These are phyloP conservation scores for Cyberlindnera petersonii DNA, from an alignment of 805 yeast species.

Conservation along the genomic window DNA sequence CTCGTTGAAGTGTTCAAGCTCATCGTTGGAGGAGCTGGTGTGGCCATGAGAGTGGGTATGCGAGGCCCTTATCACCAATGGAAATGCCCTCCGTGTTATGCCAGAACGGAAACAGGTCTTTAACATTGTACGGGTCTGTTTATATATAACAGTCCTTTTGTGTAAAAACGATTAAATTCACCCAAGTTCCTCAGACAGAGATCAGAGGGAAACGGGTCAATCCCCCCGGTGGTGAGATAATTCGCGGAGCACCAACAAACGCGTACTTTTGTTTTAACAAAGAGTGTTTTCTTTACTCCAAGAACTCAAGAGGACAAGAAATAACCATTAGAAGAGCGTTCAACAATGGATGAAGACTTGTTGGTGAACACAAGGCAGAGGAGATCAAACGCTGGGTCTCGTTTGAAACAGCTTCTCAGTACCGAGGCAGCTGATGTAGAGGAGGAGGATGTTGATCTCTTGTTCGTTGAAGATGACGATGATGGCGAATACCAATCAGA, in stretches of 20 bases:
- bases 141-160: too few species aligned
- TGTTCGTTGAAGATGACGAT: constrained; percentile 62
- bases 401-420: constrained; percentile 67
- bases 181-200: too few species aligned
- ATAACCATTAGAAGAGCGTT: not conserved
- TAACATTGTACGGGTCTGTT: constrained; percentile 2
- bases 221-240: too few species aligned
- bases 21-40: constrained; percentile 51
- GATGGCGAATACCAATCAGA: constrained; percentile 45
- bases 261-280: too few species aligned
- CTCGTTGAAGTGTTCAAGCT: constrained; percentile 75
- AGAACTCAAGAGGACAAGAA: not conserved
- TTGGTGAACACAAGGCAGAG: constrained; percentile 71
- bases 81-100: not conserved
- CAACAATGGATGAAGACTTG: constrained; percentile 35
- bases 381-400: constrained; percentile 87
- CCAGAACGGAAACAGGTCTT: not conserved
- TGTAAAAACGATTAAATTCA: too few species aligned
- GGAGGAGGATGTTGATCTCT: constrained; percentile 69
- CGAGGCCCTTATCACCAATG: not conserved
- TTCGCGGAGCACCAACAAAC: too few species aligned
- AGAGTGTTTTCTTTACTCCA: not conserved
- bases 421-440: constrained; percentile 50
- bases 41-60: constrained; percentile 10
- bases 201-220: too few species aligned